Conservation (phyloP, 129 eudicot genomes). For the Erigeron canadensis region DNA sequence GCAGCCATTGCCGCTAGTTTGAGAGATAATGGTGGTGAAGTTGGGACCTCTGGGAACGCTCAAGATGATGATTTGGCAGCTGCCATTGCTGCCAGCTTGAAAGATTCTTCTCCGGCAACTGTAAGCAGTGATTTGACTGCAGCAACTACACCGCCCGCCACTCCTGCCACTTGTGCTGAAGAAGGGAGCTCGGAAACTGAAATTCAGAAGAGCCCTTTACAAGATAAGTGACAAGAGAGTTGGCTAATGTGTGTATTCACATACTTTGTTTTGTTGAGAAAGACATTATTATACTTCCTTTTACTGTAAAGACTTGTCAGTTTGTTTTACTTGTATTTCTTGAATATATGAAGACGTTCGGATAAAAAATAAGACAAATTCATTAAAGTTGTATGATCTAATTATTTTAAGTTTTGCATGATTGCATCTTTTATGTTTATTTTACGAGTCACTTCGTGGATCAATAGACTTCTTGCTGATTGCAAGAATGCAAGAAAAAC, state of each 20-base stretch:
- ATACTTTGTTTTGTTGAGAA: slow-evolving; percentile 11
- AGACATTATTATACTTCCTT: background rate
- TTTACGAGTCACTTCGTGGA: no score
- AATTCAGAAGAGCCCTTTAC: slow-evolving; percentile 18
- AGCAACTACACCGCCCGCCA: background rate
- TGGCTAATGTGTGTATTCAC: slow-evolving; percentile 17
- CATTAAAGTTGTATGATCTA: no score
- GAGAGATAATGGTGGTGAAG: slow-evolving; percentile 54
- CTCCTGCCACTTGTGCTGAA: slow-evolving; percentile 8
- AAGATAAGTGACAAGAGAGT: slow-evolving; percentile 30
- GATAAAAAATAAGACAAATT: slow-evolving; percentile 15
- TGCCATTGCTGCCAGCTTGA: slow-evolving; percentile 44
- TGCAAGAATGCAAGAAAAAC: no score
- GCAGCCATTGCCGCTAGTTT: slow-evolving; percentile 96
- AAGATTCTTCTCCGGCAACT: slow-evolving; percentile 28
- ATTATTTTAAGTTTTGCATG: no score
- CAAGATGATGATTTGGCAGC: slow-evolving; percentile 42
- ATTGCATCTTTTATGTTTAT: no score
- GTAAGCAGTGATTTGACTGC: slow-evolving; percentile 18
- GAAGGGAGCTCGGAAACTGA: slow-evolving; percentile 18
- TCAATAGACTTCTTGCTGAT: no score
- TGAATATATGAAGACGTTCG: slow-evolving; percentile 22
- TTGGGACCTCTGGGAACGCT: slow-evolving; percentile 28
- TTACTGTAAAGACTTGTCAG: slow-evolving; percentile 36
- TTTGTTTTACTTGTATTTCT: slow-evolving; percentile 30